Conservation (phyloP, 2,329 filamentous ascomycete genomes). For the Hypoxylon sp. region DNA sequence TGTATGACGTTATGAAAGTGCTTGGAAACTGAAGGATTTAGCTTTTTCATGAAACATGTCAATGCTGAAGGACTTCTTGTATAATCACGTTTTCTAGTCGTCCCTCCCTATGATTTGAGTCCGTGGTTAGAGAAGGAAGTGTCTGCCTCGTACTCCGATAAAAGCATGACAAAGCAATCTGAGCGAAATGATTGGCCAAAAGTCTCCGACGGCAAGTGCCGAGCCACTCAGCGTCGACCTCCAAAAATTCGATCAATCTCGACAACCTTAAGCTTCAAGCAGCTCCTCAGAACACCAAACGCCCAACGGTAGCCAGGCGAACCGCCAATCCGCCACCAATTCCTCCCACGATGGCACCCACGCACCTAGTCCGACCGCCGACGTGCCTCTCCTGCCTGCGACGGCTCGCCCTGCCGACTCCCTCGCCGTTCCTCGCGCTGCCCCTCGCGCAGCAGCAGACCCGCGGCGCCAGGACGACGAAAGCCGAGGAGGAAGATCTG, state of each 20-base stretch:
- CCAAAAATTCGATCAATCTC: conserved; percentile 32
- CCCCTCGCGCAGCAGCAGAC: conserved; percentile 46
- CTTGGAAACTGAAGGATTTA: too few species aligned
- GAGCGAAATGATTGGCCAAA: conserved; percentile 23
- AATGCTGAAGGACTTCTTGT: too few species aligned
- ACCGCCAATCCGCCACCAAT: conserved; percentile 15
- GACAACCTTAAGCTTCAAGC: conserved; percentile 27
- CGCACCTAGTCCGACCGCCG: conserved; percentile 45
- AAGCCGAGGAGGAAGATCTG: conserved; percentile 53
- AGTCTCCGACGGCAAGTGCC: conserved; percentile 34
- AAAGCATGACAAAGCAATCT: neutral
- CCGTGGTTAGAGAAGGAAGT: too few species aligned
- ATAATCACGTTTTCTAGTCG: too few species aligned
- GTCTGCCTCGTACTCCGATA: too few species aligned
- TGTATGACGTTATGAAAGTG: too few species aligned
- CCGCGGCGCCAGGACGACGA: conserved; percentile 54
- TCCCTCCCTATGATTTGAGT: too few species aligned
- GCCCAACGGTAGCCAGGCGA: neutral
- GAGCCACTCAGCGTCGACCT: conserved; percentile 25
- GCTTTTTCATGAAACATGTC: too few species aligned
- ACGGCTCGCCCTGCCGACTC: conserved; percentile 45
- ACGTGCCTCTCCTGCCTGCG: conserved; percentile 53
- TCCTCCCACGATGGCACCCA: conserved; percentile 42
- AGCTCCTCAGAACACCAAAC: conserved; percentile 11
- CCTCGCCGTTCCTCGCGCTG: conserved; percentile 43